Evolutionary conservation across 2,329 filamentous ascomycete species (phyloP), one percentile per base, ranked within the genome.

Genomic region (Capronia epimyces): DNA sequence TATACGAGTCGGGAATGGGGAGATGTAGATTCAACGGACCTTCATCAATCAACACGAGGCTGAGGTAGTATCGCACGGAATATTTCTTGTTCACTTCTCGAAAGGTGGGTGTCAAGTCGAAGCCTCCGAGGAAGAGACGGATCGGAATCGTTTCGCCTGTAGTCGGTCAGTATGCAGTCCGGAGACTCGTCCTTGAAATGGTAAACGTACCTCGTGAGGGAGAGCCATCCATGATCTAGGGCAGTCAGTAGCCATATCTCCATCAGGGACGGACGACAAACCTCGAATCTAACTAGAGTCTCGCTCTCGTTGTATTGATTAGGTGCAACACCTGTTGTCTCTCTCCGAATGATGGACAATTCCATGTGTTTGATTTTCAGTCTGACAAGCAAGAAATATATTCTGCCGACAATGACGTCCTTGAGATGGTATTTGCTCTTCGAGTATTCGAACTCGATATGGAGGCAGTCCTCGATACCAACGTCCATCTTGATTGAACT

Each of bases 291-390:
- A 50, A 98, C 93, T 62, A 98, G 74, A 2, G 93, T 98, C 73
- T 98, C 93, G 71, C 90, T 97, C 75, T 98, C 94, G 68, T 98
- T 98, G 74, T 98, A 98, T 71, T 98, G 94, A 68, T 98, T 98
- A 5, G 93, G 93, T 18, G 93, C 89, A 3, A 89, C 89, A 49
- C 94, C 93, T 1, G 93, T 98, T 2, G 93, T 98, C 73, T 98
- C 93, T 62, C 94, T 79, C 60, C 94, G 81, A 68, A 98, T 98
- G 64, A 98, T 98, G 60, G 89, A 95, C 57, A 98, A 75, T 74
- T 98, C 93, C 93, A 98, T 98, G 71, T 98, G 93, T 74, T 97
- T 96, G 70, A 98, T 98, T 82, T 98, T 98, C 69, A 98, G 77
- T 64, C 93, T 83, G 56, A 98, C 93, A 43, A 98, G 80, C 61